Percentiles rank a stretch among this genome's conserved stretches.
phyloP scores from a whole-genome alignment of 805 yeast species.

The Zygotorulaspora chibaensis region DNA sequence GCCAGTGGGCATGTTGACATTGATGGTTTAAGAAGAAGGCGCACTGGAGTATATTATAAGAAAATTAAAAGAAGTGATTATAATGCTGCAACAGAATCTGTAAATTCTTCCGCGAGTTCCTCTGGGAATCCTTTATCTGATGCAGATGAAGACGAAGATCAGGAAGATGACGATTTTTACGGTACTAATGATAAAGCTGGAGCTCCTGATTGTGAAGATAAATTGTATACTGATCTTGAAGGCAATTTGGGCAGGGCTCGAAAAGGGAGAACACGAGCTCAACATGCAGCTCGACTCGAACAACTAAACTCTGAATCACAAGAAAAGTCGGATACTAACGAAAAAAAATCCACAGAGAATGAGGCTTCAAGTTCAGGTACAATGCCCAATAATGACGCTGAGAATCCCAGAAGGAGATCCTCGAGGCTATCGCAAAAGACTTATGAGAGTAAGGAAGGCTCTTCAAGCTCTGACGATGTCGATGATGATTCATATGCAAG shows the following conservation, averaged over 20 bases:
- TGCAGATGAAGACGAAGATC: slow-evolving; percentile 10
- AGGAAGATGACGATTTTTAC: slow-evolving; percentile 3
- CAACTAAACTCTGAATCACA: slow-evolving; percentile 1
- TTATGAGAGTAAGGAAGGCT: slow-evolving; percentile 1
- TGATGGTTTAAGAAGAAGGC: slow-evolving; percentile 26
- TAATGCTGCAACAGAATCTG: slow-evolving; percentile 1
- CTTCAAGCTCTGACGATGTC: slow-evolving; percentile 3
- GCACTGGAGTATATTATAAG: slow-evolving; percentile 27
- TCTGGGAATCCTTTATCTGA: slow-evolving; percentile 5
- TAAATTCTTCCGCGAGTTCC: slow-evolving; percentile 8
- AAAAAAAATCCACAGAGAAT: slow-evolving; percentile 6
- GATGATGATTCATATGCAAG: slow-evolving; percentile 8
- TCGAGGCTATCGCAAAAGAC: slow-evolving; percentile 23
- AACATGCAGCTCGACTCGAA: slow-evolving; percentile 5
- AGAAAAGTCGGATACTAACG: slow-evolving; percentile 1
- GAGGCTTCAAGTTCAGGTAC: slow-evolving; percentile 17
- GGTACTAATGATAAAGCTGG: slow-evolving; percentile 1
- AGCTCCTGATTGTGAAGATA: slow-evolving; percentile 1
- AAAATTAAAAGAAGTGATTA: slow-evolving; percentile 16
- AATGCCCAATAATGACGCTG: slow-evolving; percentile 8
- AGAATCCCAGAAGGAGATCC: slow-evolving; percentile 23
- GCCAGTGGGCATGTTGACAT: slow-evolving; percentile 34
- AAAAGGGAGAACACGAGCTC: slow-evolving; percentile 8
- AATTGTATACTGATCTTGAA: slow-evolving; percentile 2
- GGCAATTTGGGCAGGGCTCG: not conserved